Percentiles rank a stretch among this genome's conserved stretches.
phyloP scores from a whole-genome alignment of 345 rosid genomes.

The Camelina sativa region DNA sequence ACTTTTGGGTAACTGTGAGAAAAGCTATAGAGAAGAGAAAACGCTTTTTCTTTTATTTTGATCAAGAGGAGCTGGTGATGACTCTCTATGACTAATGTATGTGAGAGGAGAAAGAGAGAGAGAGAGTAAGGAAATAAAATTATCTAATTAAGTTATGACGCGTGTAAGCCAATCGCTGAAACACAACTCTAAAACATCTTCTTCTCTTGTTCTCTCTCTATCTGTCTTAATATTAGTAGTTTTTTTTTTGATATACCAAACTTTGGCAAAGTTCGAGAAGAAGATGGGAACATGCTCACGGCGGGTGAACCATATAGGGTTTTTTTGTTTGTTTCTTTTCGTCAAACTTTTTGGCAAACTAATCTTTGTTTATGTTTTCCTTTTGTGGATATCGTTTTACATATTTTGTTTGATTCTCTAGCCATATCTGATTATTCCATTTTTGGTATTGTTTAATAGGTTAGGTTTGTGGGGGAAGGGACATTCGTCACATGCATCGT shows the following conservation, averaged over 20 bases:
- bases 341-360: background rate
- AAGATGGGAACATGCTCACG: conserved; percentile 7
- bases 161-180: conserved; percentile 29
- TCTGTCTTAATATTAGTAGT: too few relatives aligned
- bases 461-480: conserved; percentile 10
- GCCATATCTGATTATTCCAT: conserved; percentile 3
- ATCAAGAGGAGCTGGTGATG: conserved; percentile 25
- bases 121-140: background rate
- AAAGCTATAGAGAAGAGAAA: conserved; percentile 23
- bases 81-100: conserved; percentile 2
- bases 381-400: background rate
- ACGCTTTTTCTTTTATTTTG: conserved; percentile 29
- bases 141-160: conserved; percentile 18
- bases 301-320: background rate
- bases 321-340: background rate
- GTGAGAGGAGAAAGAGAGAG: background rate
- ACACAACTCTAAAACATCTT: background rate
- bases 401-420: conserved; percentile 12
- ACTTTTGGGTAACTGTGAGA: conserved; percentile 40
- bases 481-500: conserved; percentile 10
- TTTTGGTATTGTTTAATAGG: conserved; percentile 16
- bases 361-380: background rate
- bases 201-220: too few relatives aligned
- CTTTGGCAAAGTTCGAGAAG: conserved; percentile 26
- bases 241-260: background rate